Percentiles rank a stretch among this genome's conserved stretches.
These are phyloP conservation scores for Chalaropsis ovoidea DNA, from an alignment of 2,329 filamentous ascomycete genomes.

Conservation along the genomic window DNA sequence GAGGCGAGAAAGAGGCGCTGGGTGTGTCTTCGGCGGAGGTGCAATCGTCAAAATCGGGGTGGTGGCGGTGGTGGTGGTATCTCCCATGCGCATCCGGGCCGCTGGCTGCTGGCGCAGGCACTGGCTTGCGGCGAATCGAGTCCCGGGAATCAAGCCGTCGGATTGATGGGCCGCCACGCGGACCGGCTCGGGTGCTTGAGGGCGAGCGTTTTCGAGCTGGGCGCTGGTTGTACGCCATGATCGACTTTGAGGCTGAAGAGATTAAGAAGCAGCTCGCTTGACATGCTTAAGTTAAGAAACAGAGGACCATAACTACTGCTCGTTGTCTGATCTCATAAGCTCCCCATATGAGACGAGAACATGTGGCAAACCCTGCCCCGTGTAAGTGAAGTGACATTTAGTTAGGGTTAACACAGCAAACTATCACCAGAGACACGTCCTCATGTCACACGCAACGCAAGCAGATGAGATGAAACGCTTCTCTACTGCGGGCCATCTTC, in stretches of 20 bases:
- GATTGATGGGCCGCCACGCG: background rate
- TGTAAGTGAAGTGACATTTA: background rate
- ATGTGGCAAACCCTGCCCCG: background rate
- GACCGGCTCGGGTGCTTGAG: background rate
- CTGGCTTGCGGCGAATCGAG: slow-evolving; percentile 22
- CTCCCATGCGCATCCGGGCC: background rate
- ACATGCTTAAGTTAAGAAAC: background rate
- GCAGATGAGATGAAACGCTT: background rate
- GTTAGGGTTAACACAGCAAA: background rate
- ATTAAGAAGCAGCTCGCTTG: background rate
- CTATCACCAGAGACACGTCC: background rate
- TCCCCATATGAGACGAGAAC: slow-evolving; percentile 3
- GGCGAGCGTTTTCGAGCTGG: background rate
- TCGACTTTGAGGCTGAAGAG: background rate
- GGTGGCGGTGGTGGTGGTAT: background rate
- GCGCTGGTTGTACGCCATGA: background rate
- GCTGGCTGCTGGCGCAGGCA: background rate
- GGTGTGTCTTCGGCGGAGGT: background rate
- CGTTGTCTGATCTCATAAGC: background rate
- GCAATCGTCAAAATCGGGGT: background rate
- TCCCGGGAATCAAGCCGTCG: slow-evolving; percentile 14
- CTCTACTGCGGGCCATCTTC: background rate
- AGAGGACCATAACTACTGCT: background rate
- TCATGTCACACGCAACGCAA: background rate
- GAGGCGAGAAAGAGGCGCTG: background rate